These are phyloP conservation scores for Musa schizocarpa DNA, from an alignment of 176 grass and related monocot species.

Conservation along the genomic window DNA sequence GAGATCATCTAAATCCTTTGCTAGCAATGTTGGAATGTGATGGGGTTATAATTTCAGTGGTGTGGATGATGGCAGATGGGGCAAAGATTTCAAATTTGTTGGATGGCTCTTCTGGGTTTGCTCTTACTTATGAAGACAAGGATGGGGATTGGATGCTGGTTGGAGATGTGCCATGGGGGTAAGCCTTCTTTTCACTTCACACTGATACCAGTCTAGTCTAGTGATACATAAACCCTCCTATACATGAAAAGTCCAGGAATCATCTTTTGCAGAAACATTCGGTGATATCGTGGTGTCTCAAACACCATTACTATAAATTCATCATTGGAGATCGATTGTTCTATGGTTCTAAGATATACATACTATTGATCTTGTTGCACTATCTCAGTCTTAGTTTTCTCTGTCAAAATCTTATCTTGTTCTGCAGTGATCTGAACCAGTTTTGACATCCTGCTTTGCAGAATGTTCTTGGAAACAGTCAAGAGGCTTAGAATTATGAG, in stretches of 20 bases:
- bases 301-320: no score
- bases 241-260: no score
- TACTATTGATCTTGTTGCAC: no score
- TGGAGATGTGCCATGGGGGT: slow-evolving; percentile 88
- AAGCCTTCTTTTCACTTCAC: slow-evolving; percentile 14
- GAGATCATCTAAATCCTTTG: neutral
- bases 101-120: slow-evolving; percentile 46
- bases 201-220: neutral
- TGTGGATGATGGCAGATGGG: slow-evolving; percentile 27
- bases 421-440: neutral
- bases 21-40: neutral
- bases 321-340: no score
- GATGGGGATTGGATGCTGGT: slow-evolving; percentile 97
- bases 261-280: no score
- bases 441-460: slow-evolving; percentile 4
- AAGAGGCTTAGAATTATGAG: slow-evolving; percentile 45
- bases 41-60: neutral
- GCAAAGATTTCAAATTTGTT: slow-evolving; percentile 37
- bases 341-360: no score
- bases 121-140: slow-evolving; percentile 80
- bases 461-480: slow-evolving; percentile 38
- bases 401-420: neutral
- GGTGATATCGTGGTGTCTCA: neutral
- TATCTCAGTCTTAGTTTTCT: neutral
- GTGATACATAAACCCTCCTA: no score